These are phyloP conservation scores for Daedaleopsis sinensis DNA, from an alignment of 768 basidiomycete species.

Conservation along the genomic window DNA sequence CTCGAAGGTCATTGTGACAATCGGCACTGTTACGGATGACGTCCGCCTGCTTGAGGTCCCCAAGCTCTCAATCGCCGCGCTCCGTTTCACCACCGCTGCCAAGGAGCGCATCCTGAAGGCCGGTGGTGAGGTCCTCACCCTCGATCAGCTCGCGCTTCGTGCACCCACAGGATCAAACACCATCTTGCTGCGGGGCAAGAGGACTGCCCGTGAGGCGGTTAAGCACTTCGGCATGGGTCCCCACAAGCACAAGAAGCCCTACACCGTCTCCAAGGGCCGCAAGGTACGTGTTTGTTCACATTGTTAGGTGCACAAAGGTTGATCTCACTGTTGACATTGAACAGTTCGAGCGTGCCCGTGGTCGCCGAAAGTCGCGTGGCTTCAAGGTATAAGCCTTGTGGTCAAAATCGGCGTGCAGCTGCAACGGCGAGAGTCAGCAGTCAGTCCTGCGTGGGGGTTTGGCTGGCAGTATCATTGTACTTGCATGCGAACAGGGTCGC, in stretches of 20 bases:
- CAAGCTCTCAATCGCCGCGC: conserved; percentile 91
- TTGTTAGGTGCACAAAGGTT: conserved; percentile 7
- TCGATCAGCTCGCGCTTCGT: conserved; percentile 95
- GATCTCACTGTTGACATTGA: neutral
- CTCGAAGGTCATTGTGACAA: conserved; percentile 85
- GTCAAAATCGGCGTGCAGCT: conserved; percentile 35
- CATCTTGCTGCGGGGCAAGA: conserved; percentile 88
- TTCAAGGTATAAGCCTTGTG: conserved; percentile 81
- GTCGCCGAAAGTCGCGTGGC: conserved; percentile 97
- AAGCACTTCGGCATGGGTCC: conserved; percentile 99
- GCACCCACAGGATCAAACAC: conserved; percentile 96
- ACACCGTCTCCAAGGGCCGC: conserved; percentile 94
- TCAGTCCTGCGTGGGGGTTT: conserved; percentile 12
- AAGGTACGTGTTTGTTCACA: conserved; percentile 54
- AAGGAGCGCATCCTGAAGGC: conserved; percentile 94
- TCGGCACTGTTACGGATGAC: conserved; percentile 96
- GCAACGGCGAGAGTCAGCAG: conserved; percentile 8
- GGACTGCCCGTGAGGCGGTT: conserved; percentile 91
- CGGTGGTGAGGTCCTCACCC: conserved; percentile 92
- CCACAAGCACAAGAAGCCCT: conserved; percentile 98
- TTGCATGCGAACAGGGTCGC: conserved; percentile 18
- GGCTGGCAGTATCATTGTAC: conserved; percentile 17
- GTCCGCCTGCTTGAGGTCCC: conserved; percentile 84
- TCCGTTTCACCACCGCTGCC: conserved; percentile 91
- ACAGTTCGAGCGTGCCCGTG: conserved; percentile 96